A percentile compares a stretch with the other conserved stretches of the same genome.
phyloP scores from a whole-genome alignment of 2,329 filamentous ascomycete genomes.

The Leptographium radiaticola region DNA sequence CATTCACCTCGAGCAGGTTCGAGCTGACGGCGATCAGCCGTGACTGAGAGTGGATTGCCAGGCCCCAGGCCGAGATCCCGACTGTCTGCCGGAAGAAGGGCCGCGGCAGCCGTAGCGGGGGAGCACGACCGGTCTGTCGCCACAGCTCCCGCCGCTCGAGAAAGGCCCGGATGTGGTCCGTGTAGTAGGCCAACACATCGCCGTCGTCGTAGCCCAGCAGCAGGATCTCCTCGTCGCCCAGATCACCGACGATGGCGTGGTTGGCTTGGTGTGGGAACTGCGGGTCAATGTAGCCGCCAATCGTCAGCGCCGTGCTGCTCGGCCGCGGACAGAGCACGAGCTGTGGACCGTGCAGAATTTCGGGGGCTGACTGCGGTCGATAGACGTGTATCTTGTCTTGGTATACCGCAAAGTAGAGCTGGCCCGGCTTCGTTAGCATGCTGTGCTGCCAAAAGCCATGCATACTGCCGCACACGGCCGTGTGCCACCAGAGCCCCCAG shows the following conservation, averaged over 20 bases:
- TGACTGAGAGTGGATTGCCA: conserved; percentile 70
- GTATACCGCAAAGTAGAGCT: conserved; percentile 51
- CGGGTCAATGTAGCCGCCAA: conserved; percentile 40
- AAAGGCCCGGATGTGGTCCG: conserved; percentile 33
- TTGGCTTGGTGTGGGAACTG: conserved; percentile 50
- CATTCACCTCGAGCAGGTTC: conserved; percentile 47
- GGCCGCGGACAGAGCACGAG: conserved; percentile 33
- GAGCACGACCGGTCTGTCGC: neutral
- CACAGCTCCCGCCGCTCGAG: conserved; percentile 18
- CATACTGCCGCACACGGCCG: neutral
- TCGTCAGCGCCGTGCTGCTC: conserved; percentile 23
- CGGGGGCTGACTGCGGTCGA: conserved; percentile 31
- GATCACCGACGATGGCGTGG: conserved; percentile 52
- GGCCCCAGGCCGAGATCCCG: conserved; percentile 70
- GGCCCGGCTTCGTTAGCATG: conserved; percentile 1
- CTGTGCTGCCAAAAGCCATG: neutral
- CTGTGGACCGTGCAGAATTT: conserved; percentile 36
- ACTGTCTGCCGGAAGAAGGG: conserved; percentile 68
- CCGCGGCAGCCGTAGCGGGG: neutral
- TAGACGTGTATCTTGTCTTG: conserved; percentile 44
- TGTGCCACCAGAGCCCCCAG: too few relatives aligned
- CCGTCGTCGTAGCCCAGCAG: conserved; percentile 60
- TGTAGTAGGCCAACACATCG: conserved; percentile 60
- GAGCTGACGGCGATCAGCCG: conserved; percentile 76
- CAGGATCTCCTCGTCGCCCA: conserved; percentile 58